Base-by-base conservation (phyloP, 306 rosid genomes). In the Castanea crenata region DNA sequence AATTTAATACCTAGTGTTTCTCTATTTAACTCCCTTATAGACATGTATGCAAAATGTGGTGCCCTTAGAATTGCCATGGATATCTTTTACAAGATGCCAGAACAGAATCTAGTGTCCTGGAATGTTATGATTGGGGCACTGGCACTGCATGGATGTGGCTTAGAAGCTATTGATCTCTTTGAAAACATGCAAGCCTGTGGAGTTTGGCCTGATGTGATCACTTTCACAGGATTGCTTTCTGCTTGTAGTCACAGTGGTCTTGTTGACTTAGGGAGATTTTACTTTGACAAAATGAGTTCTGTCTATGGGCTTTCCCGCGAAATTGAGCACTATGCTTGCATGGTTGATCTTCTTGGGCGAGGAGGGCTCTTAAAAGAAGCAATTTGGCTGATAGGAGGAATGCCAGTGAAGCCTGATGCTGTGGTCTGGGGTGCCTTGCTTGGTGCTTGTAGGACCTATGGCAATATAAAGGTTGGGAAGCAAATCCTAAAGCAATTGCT, bases 361-460 rank as follows among this genome's bases (percentile, higher is more conserved):
- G 80, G 88, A 13, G 94, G 97, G 10, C 77, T 79, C 38, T 51
- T 93, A 52, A 87, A 84, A 78, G 93, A 90, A 83, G 98, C 93
- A 16, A 71, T 87, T 18, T 34, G 77, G 27, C 80, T 93, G 74
- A 83, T 91, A 52, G 78, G 74, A 76, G 82, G 67, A 76, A 91
- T 93, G 98, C 91, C 91, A 15, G 58, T 87, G 83, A 91, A 85
- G 81, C 92, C 94, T 0, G 97, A 93, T 72, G 86, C 85, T 14
- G 93, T 93, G 11, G 85, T 90, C 55, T 91, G 88, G 93, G 91
- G 97, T 49, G 92, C 94, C 76, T 80, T 91, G 83, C 97, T 93
- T 18, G 86, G 98, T 83, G 94, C 94, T 82, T 93, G 93, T 84
- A 85, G 90, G 79, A 88, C 83, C 74, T 79, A 86, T 23, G 88